phyloP scores from a whole-genome alignment of 257 asterid genomes.

The Osmanthus fragrans region DNA sequence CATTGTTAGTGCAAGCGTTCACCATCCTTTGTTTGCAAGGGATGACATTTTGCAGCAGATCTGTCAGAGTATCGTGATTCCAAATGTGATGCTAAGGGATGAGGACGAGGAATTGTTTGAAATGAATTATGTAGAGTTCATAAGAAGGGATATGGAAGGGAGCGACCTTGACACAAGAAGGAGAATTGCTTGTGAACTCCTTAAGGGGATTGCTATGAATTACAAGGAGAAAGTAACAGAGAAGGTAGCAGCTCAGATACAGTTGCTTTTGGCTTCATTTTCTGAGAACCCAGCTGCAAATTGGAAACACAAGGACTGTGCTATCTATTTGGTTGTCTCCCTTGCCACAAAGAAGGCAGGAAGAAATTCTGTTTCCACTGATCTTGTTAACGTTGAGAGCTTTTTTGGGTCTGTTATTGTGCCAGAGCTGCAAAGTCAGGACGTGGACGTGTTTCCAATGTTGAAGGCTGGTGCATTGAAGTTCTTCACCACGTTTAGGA shows the following conservation, averaged over 20 bases:
- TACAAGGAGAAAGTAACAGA: constrained; percentile 77
- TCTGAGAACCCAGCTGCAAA: constrained; percentile 65
- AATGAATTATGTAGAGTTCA: constrained; percentile 85
- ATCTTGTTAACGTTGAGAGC: constrained; percentile 81
- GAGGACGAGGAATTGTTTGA: constrained; percentile 97
- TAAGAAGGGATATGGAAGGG: constrained; percentile 96
- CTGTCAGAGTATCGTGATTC: constrained; percentile 79
- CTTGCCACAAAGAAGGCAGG: constrained; percentile 88
- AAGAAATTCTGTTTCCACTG: constrained; percentile 76
- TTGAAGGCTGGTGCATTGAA: constrained; percentile 91
- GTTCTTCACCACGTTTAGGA: constrained; percentile 88
- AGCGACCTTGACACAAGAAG: constrained; percentile 95
- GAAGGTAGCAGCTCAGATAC: constrained; percentile 72
- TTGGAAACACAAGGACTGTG: constrained; percentile 97
- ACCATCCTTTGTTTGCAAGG: constrained; percentile 71
- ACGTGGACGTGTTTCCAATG: constrained; percentile 78
- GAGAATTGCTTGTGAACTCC: constrained; percentile 96
- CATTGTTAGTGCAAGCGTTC: constrained; percentile 75
- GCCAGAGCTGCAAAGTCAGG: constrained; percentile 78
- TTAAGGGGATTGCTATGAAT: constrained; percentile 80
- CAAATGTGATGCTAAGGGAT: constrained; percentile 93
- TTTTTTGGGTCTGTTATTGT: constrained; percentile 81
- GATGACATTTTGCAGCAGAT: constrained; percentile 80
- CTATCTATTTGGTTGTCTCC: constrained; percentile 82
- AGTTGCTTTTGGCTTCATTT: constrained; percentile 66